These are phyloP conservation scores for Eimeria falciformis DNA, from an alignment of 169 alveolate species.

Conservation along the genomic window DNA sequence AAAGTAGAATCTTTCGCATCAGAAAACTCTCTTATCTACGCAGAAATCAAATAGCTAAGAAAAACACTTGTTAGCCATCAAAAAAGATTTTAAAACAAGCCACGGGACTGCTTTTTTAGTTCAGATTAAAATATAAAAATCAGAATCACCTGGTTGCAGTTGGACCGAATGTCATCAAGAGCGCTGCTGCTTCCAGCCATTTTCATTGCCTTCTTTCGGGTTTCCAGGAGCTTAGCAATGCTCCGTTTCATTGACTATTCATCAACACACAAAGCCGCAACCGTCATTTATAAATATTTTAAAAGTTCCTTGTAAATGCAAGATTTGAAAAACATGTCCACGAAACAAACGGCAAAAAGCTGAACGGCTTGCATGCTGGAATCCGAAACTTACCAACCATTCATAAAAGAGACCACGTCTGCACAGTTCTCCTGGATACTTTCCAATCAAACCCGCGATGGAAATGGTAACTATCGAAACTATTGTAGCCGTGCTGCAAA, in stretches of 20 bases:
- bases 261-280: neutral
- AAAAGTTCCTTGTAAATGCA: neutral
- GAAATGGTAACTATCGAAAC: neutral
- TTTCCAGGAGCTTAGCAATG: neutral
- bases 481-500: neutral
- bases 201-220: neutral
- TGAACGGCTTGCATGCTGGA: no score
- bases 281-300: neutral
- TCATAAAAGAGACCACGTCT: constrained; percentile 66
- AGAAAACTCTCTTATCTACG: no score
- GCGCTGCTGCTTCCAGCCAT: constrained; percentile 33
- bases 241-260: neutral
- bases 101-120: no score
- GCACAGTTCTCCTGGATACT: constrained; percentile 13
- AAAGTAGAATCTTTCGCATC: no score
- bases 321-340: no score
- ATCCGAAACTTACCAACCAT: constrained; percentile 37
- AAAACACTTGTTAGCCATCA: no score
- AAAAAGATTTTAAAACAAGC: no score
- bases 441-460: constrained; percentile 18
- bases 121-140: neutral
- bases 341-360: no score
- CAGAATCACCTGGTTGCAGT: neutral
- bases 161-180: constrained; percentile 28
- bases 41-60: no score